phyloP scores from a whole-genome alignment of 208 protist species.

The Crithidia acanthocephali region DNA sequence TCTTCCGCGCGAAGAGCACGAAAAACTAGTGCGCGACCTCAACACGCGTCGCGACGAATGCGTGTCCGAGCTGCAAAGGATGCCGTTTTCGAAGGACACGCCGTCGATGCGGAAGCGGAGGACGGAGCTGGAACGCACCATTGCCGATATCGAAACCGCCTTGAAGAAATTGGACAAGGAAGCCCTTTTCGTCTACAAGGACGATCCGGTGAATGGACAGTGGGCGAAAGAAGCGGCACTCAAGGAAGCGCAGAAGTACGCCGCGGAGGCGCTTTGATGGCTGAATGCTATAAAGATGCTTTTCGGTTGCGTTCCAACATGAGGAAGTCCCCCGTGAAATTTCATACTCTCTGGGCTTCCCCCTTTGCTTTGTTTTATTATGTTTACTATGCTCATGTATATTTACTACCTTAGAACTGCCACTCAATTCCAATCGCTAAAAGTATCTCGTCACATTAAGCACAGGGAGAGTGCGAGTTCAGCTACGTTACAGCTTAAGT shows the following conservation, averaged over 20 bases:
- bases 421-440: no score
- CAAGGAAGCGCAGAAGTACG: slow-evolving; percentile 69
- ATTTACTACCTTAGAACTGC: background rate
- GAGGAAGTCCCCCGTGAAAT: no score
- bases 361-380: background rate
- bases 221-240: slow-evolving; percentile 79
- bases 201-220: slow-evolving; percentile 77
- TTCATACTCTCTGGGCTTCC: background rate
- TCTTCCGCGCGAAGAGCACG: slow-evolving; percentile 76
- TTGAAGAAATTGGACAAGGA: slow-evolving; percentile 86
- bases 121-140: slow-evolving; percentile 67
- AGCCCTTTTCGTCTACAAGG: slow-evolving; percentile 89
- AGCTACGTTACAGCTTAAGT: no score
- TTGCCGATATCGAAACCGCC: slow-evolving; percentile 80
- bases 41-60: slow-evolving; percentile 47
- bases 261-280: slow-evolving; percentile 22
- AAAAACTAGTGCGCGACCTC: slow-evolving; percentile 72
- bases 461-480: background rate
- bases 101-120: slow-evolving; percentile 57
- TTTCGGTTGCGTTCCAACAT: no score
- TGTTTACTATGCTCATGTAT: background rate
- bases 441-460: no score
- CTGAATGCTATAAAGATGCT: slow-evolving; percentile 12
- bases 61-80: slow-evolving; percentile 66
- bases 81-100: slow-evolving; percentile 90